Evolutionary conservation across 768 basidiomycete genomes (phyloP), one percentile per base, ranked within the genome.

Genomic region (Pisolithus sp.): DNA sequence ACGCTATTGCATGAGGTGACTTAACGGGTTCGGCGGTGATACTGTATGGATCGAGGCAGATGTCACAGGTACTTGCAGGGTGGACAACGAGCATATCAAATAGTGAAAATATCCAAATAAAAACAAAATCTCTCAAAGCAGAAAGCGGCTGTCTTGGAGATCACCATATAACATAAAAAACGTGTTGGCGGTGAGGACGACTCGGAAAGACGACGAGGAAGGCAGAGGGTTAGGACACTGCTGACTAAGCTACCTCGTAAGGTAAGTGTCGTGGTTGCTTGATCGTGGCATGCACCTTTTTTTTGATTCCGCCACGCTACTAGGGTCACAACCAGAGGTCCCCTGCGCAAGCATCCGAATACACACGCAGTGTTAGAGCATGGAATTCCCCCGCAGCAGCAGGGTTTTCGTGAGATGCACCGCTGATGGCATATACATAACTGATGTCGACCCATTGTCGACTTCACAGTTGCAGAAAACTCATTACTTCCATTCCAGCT

Each of bases 31-130:
- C 72, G 38, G 77, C 71, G 69, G 78, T 80, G 40, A 75, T 60
- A 59, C 5, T 67, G 64, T 86, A 86, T 24, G 72, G 68, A 50
- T 85, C 83, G 53, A 86, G 71, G 66, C 87, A 89, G 58, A 89
- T 80, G 66, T 89, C 87, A 71, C 87, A 89, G 54, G 74, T 76
- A 59, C 85, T 87, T 34, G 81, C 75, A 5, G 84, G 76, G 67
- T 88, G 84, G 23, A 86, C 72, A 56, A 85, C 74, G 61, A 89
- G 69, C 78, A 79, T 77, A 53, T 62, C 58, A 67, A 62, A 60
- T 65, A 61, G 43, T 53, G 39, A 50, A 26, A 60, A 57, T 49
- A 60, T 46, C 51, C 46, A 52, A 53, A 36, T 31, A 28, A 34
- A 30, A 53, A 58, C 34, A 56, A 54, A 46, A 64, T 6, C 30